These are phyloP conservation scores for Lactarius hengduanensis DNA, from an alignment of 768 basidiomycete species.

Conservation along the genomic window DNA sequence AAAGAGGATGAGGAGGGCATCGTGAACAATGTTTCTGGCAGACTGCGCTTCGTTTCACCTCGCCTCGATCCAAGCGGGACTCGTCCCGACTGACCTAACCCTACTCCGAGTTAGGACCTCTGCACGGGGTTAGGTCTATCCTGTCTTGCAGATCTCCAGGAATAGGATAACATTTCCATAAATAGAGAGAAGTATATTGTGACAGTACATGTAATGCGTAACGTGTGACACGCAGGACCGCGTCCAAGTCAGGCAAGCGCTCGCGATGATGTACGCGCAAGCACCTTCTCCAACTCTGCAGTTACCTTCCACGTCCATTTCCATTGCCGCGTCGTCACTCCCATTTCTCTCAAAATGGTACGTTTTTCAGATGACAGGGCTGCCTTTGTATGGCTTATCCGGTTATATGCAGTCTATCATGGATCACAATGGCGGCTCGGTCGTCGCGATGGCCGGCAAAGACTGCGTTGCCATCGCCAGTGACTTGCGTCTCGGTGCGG, in stretches of 20 bases:
- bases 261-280: conserved; percentile 15
- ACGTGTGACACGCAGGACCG: conserved; percentile 15
- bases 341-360: conserved; percentile 23
- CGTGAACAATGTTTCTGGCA: not conserved
- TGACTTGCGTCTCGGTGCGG: conserved; percentile 87
- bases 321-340: not conserved
- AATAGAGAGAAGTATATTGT: too few relatives aligned
- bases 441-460: conserved; percentile 98
- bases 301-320: conserved; percentile 10
- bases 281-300: not conserved
- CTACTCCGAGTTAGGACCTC: not conserved
- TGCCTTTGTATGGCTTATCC: not conserved
- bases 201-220: not conserved
- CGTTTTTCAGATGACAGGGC: not conserved
- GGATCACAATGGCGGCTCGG: conserved; percentile 96
- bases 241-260: conserved; percentile 8
- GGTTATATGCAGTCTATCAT: conserved; percentile 69
- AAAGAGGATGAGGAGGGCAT: conserved; percentile 79
- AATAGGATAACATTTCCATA: too few relatives aligned
- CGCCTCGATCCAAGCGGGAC: not conserved
- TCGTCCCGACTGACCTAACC: not conserved
- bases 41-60: not conserved
- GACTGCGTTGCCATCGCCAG: conserved; percentile 98
- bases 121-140: too few relatives aligned
- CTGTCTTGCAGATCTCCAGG: too few relatives aligned